Evolutionary conservation across 768 basidiomycete genomes (phyloP).

Genomic region (Tylopilus plumbeoviolaceoides): DNA sequence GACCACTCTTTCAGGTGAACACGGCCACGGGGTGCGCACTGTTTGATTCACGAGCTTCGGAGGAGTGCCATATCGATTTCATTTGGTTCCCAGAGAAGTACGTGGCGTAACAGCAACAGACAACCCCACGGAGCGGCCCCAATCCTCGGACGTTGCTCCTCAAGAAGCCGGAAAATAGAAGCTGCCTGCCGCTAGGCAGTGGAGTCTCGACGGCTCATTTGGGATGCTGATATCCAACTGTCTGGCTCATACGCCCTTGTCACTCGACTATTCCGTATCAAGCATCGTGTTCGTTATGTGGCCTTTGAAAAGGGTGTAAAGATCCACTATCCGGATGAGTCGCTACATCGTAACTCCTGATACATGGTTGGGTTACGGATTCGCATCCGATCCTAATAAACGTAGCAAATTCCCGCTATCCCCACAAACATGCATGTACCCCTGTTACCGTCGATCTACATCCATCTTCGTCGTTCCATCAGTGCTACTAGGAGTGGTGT

Average conservation of each 20-base stretch:
- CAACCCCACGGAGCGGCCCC: constrained; percentile 3
- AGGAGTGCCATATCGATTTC: not conserved
- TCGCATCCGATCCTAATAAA: constrained; percentile 17
- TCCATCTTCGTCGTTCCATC: constrained; percentile 26
- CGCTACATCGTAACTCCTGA: constrained; percentile 8
- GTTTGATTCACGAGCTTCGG: not conserved
- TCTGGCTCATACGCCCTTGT: not conserved
- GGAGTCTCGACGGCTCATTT: not conserved
- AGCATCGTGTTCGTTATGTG: constrained; percentile 12
- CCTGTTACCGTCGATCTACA: constrained; percentile 28
- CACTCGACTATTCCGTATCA: not conserved
- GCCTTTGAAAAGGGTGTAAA: constrained; percentile 8
- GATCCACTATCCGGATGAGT: constrained; percentile 8
- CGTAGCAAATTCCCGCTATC: constrained; percentile 28
- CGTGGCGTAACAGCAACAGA: not conserved
- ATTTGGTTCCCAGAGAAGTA: constrained; percentile 11
- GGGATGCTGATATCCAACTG: not conserved
- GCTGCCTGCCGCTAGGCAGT: not conserved
- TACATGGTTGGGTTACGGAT: constrained; percentile 1
- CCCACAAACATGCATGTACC: constrained; percentile 10
- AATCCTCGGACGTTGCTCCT: constrained; percentile 1
- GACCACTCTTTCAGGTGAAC: constrained; percentile 37
- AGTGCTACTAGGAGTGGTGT: constrained; percentile 11
- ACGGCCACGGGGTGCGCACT: constrained; percentile 13
- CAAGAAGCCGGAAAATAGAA: constrained; percentile 9